Percentiles rank a stretch among this genome's conserved stretches.
Evolutionary conservation across 2,329 filamentous ascomycete species (phyloP).

Genomic region (Calonectria montana): DNA sequence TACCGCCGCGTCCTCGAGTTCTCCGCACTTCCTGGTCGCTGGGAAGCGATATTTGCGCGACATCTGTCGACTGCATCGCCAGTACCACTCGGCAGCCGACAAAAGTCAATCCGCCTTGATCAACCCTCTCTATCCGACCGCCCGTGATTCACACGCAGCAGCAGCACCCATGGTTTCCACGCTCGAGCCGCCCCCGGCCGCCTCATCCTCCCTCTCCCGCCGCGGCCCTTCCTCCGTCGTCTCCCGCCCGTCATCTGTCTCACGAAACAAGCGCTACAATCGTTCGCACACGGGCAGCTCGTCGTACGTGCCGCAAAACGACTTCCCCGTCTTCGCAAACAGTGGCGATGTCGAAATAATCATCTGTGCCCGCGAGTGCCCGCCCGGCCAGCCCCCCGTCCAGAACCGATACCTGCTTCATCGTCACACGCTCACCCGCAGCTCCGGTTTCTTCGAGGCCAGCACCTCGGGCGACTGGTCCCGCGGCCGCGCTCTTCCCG

Average conservation of each 20-base stretch:
- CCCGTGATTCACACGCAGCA: not conserved
- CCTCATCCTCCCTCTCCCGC: conserved; percentile 64
- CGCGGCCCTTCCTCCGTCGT: conserved; percentile 69
- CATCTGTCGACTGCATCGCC: conserved; percentile 10
- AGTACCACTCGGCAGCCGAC: not conserved
- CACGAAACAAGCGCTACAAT: conserved; percentile 77
- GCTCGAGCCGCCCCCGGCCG: conserved; percentile 56
- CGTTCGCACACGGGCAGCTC: conserved; percentile 83
- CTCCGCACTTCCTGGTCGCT: not conserved
- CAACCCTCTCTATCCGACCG: not conserved
- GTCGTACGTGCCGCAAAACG: conserved; percentile 80
- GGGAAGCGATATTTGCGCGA: conserved; percentile 9
- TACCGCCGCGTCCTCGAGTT: not conserved
- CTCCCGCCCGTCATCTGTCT: conserved; percentile 69
- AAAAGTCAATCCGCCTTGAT: not conserved
- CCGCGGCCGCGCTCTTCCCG: conserved; percentile 44
- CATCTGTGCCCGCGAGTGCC: conserved; percentile 67
- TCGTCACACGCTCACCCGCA: conserved; percentile 86
- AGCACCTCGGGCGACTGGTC: conserved; percentile 84
- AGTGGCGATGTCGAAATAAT: conserved; percentile 94
- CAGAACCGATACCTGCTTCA: conserved; percentile 91
- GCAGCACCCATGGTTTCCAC: conserved; percentile 70
- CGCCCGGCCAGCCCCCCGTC: conserved; percentile 32
- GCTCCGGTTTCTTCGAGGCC: conserved; percentile 93
- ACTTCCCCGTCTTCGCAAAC: conserved; percentile 91